Conservation (phyloP, 257 asterid species). For the Solanum microdontum region DNA sequence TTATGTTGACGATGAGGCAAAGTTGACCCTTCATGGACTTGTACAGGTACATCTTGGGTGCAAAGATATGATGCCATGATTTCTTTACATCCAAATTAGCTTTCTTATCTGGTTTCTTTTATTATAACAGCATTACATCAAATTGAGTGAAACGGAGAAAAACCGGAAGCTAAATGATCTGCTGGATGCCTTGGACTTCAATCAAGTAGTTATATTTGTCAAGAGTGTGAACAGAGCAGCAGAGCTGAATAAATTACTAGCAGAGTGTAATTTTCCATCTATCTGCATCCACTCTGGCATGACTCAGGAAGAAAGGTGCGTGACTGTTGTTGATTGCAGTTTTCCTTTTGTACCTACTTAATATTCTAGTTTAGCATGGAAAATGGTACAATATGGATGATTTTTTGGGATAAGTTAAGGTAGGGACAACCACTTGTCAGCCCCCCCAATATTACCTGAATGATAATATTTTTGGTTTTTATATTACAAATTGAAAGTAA, state of each 20-base stretch:
- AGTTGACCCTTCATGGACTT: slow-evolving; percentile 94
- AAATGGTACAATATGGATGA: not conserved
- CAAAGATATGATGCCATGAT: slow-evolving; percentile 35
- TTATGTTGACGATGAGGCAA: slow-evolving; percentile 93
- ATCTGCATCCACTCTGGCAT: slow-evolving; percentile 95
- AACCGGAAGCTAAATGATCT: slow-evolving; percentile 83
- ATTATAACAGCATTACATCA: slow-evolving; percentile 78
- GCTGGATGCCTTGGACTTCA: slow-evolving; percentile 88
- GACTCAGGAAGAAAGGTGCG: slow-evolving; percentile 91
- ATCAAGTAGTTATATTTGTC: slow-evolving; percentile 87
- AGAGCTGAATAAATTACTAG: slow-evolving; percentile 80
- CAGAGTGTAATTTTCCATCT: slow-evolving; percentile 86
- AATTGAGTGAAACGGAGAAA: slow-evolving; percentile 78
- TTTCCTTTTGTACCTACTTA: not conserved
- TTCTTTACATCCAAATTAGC: not conserved
- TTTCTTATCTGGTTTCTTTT: not conserved
- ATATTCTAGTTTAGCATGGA: not conserved
- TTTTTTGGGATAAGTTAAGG: not conserved
- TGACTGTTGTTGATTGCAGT: not conserved
- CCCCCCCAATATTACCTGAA: not conserved
- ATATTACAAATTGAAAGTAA: not conserved
- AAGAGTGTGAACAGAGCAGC: slow-evolving; percentile 87
- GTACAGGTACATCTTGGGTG: slow-evolving; percentile 51
- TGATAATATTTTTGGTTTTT: not conserved
- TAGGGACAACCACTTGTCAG: not conserved